phyloP scores from a whole-genome alignment of 345 rosid species.

The Moricandia moricandioides region DNA sequence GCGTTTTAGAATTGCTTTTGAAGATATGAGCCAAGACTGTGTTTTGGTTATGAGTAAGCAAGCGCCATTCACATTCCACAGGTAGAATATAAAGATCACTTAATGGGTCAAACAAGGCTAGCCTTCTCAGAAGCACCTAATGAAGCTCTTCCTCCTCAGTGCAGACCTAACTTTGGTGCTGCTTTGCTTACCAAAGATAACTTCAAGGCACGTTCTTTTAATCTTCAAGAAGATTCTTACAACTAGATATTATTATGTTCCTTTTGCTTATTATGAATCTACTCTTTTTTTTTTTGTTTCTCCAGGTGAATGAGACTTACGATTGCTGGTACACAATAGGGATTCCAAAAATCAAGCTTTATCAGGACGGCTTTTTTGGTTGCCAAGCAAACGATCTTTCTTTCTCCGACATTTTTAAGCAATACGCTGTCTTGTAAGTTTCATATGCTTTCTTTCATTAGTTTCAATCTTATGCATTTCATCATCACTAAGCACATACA shows the following conservation, averaged over 20 bases:
- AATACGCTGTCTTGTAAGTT: conserved; percentile 66
- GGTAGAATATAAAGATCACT: conserved; percentile 80
- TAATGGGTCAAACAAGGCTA: conserved; percentile 52
- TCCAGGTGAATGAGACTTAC: conserved; percentile 83
- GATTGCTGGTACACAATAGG: conserved; percentile 83
- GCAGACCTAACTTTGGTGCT: conserved; percentile 76
- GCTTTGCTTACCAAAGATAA: conserved; percentile 76
- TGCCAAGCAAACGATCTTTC: conserved; percentile 73
- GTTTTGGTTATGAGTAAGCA: too few relatives aligned
- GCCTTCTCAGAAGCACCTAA: conserved; percentile 86
- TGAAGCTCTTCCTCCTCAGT: conserved; percentile 83
- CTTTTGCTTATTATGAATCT: background rate
- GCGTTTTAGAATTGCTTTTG: too few relatives aligned
- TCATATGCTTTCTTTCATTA: background rate
- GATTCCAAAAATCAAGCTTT: conserved; percentile 63
- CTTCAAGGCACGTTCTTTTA: conserved; percentile 56
- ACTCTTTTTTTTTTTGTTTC: background rate
- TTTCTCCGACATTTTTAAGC: conserved; percentile 50
- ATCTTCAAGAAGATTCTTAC: conserved; percentile 4
- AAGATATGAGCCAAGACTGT: too few relatives aligned
- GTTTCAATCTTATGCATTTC: background rate
- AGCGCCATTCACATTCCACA: conserved; percentile 19
- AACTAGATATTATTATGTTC: background rate
- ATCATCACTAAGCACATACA: background rate
- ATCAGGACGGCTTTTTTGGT: conserved; percentile 59